Conservation (phyloP, 2,329 filamentous ascomycete species). For the Chrysoporthe deuterocubensis region DNA sequence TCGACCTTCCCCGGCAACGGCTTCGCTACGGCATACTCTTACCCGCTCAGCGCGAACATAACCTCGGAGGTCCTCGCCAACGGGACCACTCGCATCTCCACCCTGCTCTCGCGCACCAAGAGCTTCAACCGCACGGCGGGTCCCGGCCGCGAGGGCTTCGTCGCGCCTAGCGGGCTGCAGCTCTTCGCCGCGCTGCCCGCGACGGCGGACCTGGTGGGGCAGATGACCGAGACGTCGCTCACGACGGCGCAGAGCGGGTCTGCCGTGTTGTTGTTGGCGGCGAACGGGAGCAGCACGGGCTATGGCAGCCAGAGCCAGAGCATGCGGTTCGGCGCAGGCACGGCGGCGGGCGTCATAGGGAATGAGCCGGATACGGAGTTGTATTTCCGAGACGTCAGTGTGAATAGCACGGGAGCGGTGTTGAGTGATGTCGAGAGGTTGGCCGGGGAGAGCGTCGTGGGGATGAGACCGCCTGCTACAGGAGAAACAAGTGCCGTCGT, state of each 20-base stretch:
- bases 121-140: conserved; percentile 39
- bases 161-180: conserved; percentile 64
- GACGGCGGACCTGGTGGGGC: conserved; percentile 23
- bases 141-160: conserved; percentile 40
- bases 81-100: conserved; percentile 14
- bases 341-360: conserved; percentile 30
- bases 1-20: conserved; percentile 21
- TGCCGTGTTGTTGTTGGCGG: conserved; percentile 55
- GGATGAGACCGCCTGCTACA: conserved; percentile 17
- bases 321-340: conserved; percentile 55
- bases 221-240: conserved; percentile 43
- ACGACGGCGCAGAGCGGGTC: conserved; percentile 60
- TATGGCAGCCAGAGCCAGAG: conserved; percentile 60
- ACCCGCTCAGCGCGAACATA: conserved; percentile 62
- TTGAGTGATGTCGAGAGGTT: conserved; percentile 19
- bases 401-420: conserved; percentile 16
- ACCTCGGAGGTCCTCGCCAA: conserved; percentile 3
- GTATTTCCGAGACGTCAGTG: conserved; percentile 59
- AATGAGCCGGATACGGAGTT: conserved; percentile 44
- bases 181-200: conserved; percentile 48
- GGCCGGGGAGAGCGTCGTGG: conserved; percentile 5
- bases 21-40: conserved; percentile 54
- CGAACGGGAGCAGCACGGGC: conserved; percentile 50
- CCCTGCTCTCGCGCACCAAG: conserved; percentile 42
- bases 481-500: neutral